These are phyloP conservation scores for Heliamphora pulchella DNA, from an alignment of 179 eudicot species.

Conservation along the genomic window DNA sequence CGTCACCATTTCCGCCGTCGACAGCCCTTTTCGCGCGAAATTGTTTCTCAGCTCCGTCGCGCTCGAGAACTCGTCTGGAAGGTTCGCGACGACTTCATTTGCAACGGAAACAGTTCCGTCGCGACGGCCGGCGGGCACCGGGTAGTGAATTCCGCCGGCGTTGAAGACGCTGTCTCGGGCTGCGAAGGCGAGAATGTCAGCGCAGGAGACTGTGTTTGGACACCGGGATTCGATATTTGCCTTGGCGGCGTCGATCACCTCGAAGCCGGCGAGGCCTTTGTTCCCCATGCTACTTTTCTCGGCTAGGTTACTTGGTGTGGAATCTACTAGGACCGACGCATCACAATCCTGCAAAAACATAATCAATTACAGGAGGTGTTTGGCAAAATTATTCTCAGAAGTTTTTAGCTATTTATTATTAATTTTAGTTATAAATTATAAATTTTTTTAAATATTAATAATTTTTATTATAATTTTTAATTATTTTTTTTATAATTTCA, in stretches of 20 bases:
- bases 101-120: conserved; percentile 30
- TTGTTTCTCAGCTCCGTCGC: conserved; percentile 9
- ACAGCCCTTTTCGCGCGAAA: conserved; percentile 25
- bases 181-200: conserved; percentile 39
- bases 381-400: too few relatives aligned
- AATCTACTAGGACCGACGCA: conserved; percentile 35
- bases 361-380: neutral
- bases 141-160: conserved; percentile 25
- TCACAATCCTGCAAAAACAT: conserved; percentile 37
- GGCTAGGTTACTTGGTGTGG: conserved; percentile 19
- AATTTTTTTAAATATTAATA: too few relatives aligned
- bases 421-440: too few relatives aligned
- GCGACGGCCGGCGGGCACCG: conserved; percentile 27
- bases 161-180: conserved; percentile 31
- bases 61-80: conserved; percentile 20
- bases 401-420: too few relatives aligned
- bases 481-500: too few relatives aligned
- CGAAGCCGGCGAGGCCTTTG: conserved; percentile 28
- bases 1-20: conserved; percentile 29
- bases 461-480: too few relatives aligned
- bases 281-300: conserved; percentile 3
- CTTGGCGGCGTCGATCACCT: neutral
- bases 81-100: conserved; percentile 15
- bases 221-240: neutral
- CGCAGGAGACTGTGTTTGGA: conserved; percentile 28